phyloP scores from a whole-genome alignment of 2,329 filamentous ascomycete genomes.

The Moelleriella libera region DNA sequence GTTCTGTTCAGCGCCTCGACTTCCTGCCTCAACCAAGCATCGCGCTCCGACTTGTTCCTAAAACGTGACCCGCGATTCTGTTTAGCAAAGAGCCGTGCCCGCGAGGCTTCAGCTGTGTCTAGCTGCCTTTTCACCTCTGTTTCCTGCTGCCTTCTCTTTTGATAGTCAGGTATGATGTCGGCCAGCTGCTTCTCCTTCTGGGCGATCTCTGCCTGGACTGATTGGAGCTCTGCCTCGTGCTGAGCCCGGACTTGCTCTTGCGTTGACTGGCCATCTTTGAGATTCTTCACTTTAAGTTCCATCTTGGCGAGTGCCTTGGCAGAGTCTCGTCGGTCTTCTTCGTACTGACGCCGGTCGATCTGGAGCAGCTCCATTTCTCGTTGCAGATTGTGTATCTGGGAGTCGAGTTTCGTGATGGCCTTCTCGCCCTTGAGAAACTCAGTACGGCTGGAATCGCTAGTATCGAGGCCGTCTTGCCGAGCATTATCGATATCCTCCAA shows the following conservation, averaged over 20 bases:
- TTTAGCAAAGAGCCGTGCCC: slow-evolving; percentile 76
- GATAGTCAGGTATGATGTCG: slow-evolving; percentile 63
- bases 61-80: slow-evolving; percentile 83
- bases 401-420: slow-evolving; percentile 61
- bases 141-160: slow-evolving; percentile 59
- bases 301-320: slow-evolving; percentile 71
- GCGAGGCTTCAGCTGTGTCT: slow-evolving; percentile 59
- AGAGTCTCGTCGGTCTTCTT: slow-evolving; percentile 75
- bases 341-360: slow-evolving; percentile 74
- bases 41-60: slow-evolving; percentile 75
- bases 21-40: slow-evolving; percentile 67
- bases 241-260: slow-evolving; percentile 59
- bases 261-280: slow-evolving; percentile 70
- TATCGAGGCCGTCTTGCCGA: slow-evolving; percentile 69
- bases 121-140: slow-evolving; percentile 55
- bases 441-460: slow-evolving; percentile 66
- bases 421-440: slow-evolving; percentile 68
- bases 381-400: slow-evolving; percentile 64
- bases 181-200: slow-evolving; percentile 64
- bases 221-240: slow-evolving; percentile 57
- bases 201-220: slow-evolving; percentile 60
- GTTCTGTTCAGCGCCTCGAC: slow-evolving; percentile 67
- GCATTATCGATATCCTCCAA: slow-evolving; percentile 74
- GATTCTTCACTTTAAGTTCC: slow-evolving; percentile 69
- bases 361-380: slow-evolving; percentile 74